These are phyloP conservation scores for Mycena crocata DNA, from an alignment of 768 basidiomycete species.

Conservation along the genomic window DNA sequence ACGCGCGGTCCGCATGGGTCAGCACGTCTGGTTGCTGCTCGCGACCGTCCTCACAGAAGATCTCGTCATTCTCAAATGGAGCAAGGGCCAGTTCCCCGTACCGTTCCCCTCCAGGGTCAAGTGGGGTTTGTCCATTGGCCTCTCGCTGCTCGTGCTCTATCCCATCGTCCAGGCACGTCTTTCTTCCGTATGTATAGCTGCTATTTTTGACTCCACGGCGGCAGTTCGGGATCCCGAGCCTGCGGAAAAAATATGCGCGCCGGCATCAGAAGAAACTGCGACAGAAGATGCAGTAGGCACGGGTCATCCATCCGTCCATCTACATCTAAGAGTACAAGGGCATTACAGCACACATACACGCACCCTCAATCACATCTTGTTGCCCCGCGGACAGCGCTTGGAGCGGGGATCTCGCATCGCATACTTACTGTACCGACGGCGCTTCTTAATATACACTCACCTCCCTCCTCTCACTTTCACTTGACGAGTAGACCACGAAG, in stretches of 20 bases:
- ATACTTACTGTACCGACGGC: too few species aligned
- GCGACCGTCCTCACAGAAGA: slow-evolving; percentile 89
- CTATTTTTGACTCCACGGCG: background rate
- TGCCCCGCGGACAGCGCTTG: background rate
- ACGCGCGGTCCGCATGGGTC: slow-evolving; percentile 88
- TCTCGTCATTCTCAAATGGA: slow-evolving; percentile 86
- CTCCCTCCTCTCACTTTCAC: too few species aligned
- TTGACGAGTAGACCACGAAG: too few species aligned
- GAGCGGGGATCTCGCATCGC: too few species aligned
- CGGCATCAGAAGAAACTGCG: slow-evolving; percentile 51
- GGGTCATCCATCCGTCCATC: too few species aligned
- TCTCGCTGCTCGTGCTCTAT: slow-evolving; percentile 72
- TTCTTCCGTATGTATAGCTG: background rate
- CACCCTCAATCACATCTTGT: too few species aligned
- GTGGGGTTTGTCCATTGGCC: slow-evolving; percentile 75
- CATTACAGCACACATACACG: background rate
- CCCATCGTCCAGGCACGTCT: slow-evolving; percentile 60
- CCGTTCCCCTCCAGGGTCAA: slow-evolving; percentile 73
- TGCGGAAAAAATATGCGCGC: slow-evolving; percentile 64
- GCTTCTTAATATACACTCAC: too few species aligned
- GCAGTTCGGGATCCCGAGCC: slow-evolving; percentile 75
- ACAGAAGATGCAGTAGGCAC: slow-evolving; percentile 44
- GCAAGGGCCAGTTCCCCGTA: slow-evolving; percentile 72
- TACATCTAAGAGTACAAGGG: too few species aligned
- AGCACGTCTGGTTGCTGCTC: slow-evolving; percentile 87